A percentile compares a stretch with the other conserved stretches of the same genome.
These are phyloP conservation scores for Henckelia pumila DNA, from an alignment of 257 asterid species.

Conservation along the genomic window DNA sequence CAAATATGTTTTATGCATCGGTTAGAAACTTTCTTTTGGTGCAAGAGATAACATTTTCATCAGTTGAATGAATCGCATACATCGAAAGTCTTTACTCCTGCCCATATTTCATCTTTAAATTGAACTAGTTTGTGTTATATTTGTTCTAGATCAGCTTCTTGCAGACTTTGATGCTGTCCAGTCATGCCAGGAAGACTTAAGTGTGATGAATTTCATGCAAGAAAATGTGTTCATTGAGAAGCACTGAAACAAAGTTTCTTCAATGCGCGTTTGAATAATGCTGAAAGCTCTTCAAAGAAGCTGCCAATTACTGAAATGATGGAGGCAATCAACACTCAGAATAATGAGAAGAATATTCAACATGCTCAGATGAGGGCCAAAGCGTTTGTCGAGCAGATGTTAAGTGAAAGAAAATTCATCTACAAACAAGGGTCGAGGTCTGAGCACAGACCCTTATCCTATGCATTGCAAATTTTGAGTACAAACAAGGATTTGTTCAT, in stretches of 20 bases:
- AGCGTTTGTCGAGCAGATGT: conserved; percentile 54
- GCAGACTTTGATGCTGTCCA: conserved; percentile 26
- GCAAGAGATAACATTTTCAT: background rate
- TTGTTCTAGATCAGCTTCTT: conserved; percentile 42
- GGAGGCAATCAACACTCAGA: conserved; percentile 41
- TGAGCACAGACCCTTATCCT: conserved; percentile 44
- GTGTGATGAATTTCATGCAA: conserved; percentile 25
- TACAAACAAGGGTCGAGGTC: conserved; percentile 24
- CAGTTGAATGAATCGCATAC: background rate
- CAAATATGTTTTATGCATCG: no score
- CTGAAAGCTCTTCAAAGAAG: conserved; percentile 33
- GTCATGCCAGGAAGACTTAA: conserved; percentile 27
- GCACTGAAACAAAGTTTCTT: conserved; percentile 28
- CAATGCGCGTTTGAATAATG: conserved; percentile 16
- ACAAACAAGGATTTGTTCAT: conserved; percentile 43
- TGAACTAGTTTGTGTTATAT: conserved; percentile 2
- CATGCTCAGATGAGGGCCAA: conserved; percentile 51
- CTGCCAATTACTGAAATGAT: conserved; percentile 39
- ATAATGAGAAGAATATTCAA: conserved; percentile 36
- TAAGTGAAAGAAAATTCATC: conserved; percentile 32
- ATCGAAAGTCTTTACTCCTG: no score
- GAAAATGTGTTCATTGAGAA: conserved; percentile 30
- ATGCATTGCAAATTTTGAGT: conserved; percentile 51
- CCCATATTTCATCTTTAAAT: background rate
- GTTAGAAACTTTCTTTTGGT: background rate